Evolutionary conservation across 2,329 filamentous ascomycete genomes (phyloP).

Genomic region (Madurella fahalii): DNA sequence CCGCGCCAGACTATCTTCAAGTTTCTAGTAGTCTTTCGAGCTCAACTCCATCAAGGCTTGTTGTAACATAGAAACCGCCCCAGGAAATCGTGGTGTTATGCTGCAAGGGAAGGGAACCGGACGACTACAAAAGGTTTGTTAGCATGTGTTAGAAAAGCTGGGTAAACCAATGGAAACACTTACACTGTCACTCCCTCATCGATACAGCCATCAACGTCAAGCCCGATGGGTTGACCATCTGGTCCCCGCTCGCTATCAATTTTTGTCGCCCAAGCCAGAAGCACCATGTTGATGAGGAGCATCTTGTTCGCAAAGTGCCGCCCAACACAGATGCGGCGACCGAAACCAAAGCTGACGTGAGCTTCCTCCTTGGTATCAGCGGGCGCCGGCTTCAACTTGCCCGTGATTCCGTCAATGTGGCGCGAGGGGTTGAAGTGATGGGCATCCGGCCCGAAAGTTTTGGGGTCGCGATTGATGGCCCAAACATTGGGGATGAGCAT

Average conservation of each 20-base stretch:
- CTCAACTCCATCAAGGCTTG: no score
- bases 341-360: constrained; percentile 2
- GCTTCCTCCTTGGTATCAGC: constrained; percentile 2
- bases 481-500: neutral
- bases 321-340: constrained; percentile 1
- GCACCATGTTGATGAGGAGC: constrained; percentile 1
- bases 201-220: neutral
- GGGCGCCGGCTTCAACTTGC: neutral
- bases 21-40: no score
- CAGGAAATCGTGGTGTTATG: no score
- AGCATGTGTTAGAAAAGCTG: no score
- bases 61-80: no score
- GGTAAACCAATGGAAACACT: neutral
- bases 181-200: neutral
- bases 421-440: constrained; percentile 4
- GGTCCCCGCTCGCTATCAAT: neutral
- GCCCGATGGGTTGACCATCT: neutral
- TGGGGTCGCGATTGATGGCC: constrained; percentile 1
- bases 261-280: neutral
- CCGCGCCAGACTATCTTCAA: no score
- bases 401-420: neutral
- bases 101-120: no score
- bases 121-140: no score
- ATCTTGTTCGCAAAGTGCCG: neutral
- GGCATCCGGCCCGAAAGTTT: neutral